Conservation (phyloP, 2,329 filamentous ascomycete genomes). For the Cordyceps militaris region DNA sequence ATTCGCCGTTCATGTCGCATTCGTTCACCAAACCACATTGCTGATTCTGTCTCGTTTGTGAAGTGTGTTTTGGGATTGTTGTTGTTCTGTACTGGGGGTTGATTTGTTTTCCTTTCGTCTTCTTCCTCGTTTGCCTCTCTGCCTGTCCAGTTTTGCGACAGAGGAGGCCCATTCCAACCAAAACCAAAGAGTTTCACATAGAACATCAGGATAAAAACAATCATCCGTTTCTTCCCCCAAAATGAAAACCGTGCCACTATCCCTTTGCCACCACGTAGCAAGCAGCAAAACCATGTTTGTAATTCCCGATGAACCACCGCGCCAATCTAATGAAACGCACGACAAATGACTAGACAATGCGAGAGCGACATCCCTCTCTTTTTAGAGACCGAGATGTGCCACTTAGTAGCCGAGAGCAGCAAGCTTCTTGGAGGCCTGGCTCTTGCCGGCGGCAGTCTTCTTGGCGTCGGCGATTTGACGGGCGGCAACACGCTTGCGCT, state of each 20-base stretch:
- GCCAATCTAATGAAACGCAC: conserved; percentile 49
- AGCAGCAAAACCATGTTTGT: conserved; percentile 34
- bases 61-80: conserved; percentile 12
- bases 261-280: conserved; percentile 1
- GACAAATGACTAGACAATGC: conserved; percentile 39
- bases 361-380: conserved; percentile 18
- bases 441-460: conserved; percentile 82
- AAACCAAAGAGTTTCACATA: conserved; percentile 9
- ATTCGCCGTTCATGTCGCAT: not conserved
- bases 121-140: conserved; percentile 4
- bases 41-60: not conserved
- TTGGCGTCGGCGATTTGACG: conserved; percentile 88
- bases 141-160: not conserved
- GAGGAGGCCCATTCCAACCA: not conserved
- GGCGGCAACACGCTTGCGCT: conserved; percentile 96
- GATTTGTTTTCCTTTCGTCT: conserved; percentile 12
- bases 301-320: conserved; percentile 44
- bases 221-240: conserved; percentile 9
- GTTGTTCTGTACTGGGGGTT: conserved; percentile 12
- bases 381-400: not conserved
- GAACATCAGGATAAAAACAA: conserved; percentile 9
- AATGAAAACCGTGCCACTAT: not conserved
- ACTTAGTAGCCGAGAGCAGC: conserved; percentile 13
- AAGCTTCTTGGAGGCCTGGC: conserved; percentile 60
- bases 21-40: conserved; percentile 1